Evolutionary conservation across 2,329 filamentous ascomycete species (phyloP), one percentile per base, ranked within the genome.

Genomic region (Neofusicoccum ribis): DNA sequence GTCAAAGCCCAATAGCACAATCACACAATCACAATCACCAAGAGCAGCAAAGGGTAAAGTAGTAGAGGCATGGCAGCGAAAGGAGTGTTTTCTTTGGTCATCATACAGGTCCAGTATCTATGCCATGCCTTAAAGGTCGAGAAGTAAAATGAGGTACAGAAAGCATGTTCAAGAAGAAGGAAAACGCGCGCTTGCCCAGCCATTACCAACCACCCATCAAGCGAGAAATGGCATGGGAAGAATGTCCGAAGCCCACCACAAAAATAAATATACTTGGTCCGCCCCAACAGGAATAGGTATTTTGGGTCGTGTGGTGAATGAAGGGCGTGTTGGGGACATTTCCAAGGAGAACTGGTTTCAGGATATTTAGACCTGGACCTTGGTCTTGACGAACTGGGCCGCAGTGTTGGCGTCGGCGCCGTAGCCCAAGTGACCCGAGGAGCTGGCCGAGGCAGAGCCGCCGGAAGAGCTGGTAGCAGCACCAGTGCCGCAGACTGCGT

Each of bases 371-470:
- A 43, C 60, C 12, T 20, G 11, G 9, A 50, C 46, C 46, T 62
- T 62, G 20, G 34, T 37, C 61, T 64, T 72, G 20, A 71, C 70
- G 39, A 70, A 74, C 0, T 67, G 64, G n/a, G 72, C 73, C 5
- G 73, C 72, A 8, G 69, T 67, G 20, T 71, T 69, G 6, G 71
- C 73, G 44, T 68, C 68, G 36, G 66, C 70, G 11, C 73, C 72
- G 44, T 75, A 75, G 66, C 72, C 73, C 9, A 73, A 44, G 67
- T 75, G 73, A 23, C 70, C 69, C 5, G 72, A 72, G 52, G 69
- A 69, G 8, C 70, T 70, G 12, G 41, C 41, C 7, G 61, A 52
- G 9, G 23, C 17, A 36, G 47, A 9, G 1, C 61, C 50, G 3
- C 41, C 49, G 12, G 39, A 27, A 34, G 67, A 67, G 5, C 71